Conservation (phyloP, 768 basidiomycete genomes). For the Suillus paluster region DNA sequence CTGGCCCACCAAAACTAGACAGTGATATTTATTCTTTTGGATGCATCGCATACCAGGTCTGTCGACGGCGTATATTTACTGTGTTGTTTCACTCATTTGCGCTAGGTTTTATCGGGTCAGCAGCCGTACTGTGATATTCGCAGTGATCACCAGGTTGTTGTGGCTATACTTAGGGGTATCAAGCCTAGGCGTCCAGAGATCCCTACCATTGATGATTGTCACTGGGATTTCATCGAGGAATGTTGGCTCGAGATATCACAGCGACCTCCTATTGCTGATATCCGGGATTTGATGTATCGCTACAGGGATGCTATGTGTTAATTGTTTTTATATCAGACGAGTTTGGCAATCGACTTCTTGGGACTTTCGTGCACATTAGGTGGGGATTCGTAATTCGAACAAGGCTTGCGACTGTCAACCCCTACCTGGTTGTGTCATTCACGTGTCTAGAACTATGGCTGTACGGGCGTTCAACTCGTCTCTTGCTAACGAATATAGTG, state of each 20-base stretch:
- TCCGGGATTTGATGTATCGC: neutral
- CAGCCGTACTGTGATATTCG: neutral
- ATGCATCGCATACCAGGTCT: neutral
- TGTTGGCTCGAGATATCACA: slow-evolving; percentile 8
- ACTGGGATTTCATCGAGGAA: slow-evolving; percentile 10
- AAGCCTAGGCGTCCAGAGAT: slow-evolving; percentile 6
- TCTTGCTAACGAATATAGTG: too few relatives aligned
- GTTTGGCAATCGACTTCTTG: neutral
- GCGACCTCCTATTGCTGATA: neutral
- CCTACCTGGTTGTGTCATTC: too few relatives aligned
- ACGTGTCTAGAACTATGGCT: too few relatives aligned
- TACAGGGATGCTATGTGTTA: neutral
- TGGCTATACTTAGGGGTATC: slow-evolving; percentile 6
- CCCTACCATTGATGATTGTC: neutral
- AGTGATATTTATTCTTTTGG: slow-evolving; percentile 16
- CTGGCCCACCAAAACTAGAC: neutral
- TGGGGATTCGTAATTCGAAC: neutral
- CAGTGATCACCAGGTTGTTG: slow-evolving; percentile 14
- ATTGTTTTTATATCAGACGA: neutral
- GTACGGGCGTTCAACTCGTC: too few relatives aligned
- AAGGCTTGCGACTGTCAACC: too few relatives aligned
- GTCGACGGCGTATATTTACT: neutral
- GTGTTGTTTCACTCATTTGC: too few relatives aligned
- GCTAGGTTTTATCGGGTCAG: too few relatives aligned
- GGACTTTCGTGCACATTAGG: too few relatives aligned